Evolutionary conservation across 2,329 filamentous ascomycete genomes (phyloP).

Genomic region (Claviceps pazoutovae): DNA sequence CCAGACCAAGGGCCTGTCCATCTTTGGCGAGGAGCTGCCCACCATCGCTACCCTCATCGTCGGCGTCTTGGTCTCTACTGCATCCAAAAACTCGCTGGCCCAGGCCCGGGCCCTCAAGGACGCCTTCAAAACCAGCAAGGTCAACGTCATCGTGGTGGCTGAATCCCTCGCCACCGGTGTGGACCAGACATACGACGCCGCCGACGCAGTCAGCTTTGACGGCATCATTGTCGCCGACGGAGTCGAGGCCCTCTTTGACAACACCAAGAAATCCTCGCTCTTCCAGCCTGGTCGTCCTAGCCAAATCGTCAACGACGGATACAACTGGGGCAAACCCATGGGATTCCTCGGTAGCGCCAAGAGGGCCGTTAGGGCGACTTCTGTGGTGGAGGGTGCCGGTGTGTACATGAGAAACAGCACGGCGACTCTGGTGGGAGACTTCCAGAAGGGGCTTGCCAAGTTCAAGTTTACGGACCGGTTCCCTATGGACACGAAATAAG

Average conservation of each 20-base stretch:
- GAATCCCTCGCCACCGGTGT: slow-evolving; percentile 41
- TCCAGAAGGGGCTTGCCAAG: slow-evolving; percentile 45
- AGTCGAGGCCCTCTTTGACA: slow-evolving; percentile 36
- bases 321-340: slow-evolving; percentile 57
- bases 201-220: slow-evolving; percentile 50
- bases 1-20: slow-evolving; percentile 45
- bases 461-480: slow-evolving; percentile 57
- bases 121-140: slow-evolving; percentile 33
- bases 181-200: slow-evolving; percentile 49
- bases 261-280: slow-evolving; percentile 32
- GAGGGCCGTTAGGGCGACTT: slow-evolving; percentile 25
- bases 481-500: slow-evolving; percentile 30
- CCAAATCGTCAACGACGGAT: slow-evolving; percentile 49
- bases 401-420: slow-evolving; percentile 25
- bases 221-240: slow-evolving; percentile 46
- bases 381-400: slow-evolving; percentile 29
- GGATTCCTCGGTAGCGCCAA: slow-evolving; percentile 37
- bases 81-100: slow-evolving; percentile 26
- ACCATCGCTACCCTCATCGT: slow-evolving; percentile 50
- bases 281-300: slow-evolving; percentile 50
- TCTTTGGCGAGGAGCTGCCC: slow-evolving; percentile 42
- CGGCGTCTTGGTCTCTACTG: slow-evolving; percentile 41
- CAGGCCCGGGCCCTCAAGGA: slow-evolving; percentile 37
- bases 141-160: slow-evolving; percentile 45
- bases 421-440: slow-evolving; percentile 24